A percentile compares a stretch with the other conserved stretches of the same genome.
Conservation (phyloP, 2,329 filamentous ascomycete species). For the Cercospora janseana region DNA sequence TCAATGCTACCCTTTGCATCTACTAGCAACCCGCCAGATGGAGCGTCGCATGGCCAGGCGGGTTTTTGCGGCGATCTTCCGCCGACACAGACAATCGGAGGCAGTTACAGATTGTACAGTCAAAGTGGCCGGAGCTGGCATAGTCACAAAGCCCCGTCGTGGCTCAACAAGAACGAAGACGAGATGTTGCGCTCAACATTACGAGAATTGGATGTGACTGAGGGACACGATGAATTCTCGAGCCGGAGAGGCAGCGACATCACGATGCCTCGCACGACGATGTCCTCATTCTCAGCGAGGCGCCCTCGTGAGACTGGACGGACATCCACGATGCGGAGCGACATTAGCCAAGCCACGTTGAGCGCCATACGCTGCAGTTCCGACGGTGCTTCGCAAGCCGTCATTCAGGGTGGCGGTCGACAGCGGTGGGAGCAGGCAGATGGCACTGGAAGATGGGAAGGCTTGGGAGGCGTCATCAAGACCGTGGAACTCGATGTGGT, state of each 20-base stretch:
- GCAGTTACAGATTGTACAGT: conserved; percentile 8
- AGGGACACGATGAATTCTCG: conserved; percentile 5
- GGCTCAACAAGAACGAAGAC: conserved; percentile 9
- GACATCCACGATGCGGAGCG: conserved; percentile 1
- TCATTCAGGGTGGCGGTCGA: conserved; percentile 15
- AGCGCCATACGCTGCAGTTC: conserved; percentile 2
- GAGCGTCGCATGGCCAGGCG: conserved; percentile 1
- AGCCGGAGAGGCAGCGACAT: conserved; percentile 9
- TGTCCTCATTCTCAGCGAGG: neutral
- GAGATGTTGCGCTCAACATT: conserved; percentile 6
- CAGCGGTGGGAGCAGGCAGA: conserved; percentile 17
- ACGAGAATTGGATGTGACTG: conserved; percentile 5
- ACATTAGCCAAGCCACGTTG: conserved; percentile 11
- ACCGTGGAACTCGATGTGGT: conserved; percentile 21
- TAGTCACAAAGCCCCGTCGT: conserved; percentile 8
- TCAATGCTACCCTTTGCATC: conserved; percentile 16
- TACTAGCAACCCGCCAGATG: neutral
- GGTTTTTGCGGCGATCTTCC: conserved; percentile 14
- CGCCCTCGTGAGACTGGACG: neutral
- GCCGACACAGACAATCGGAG: conserved; percentile 15
- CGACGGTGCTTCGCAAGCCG: neutral
- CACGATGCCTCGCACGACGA: neutral
- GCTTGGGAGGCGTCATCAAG: conserved; percentile 20
- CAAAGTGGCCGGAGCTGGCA: conserved; percentile 10
- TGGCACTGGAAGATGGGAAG: conserved; percentile 18